Conservation (phyloP, 345 rosid genomes). For the Angophora floribunda region DNA sequence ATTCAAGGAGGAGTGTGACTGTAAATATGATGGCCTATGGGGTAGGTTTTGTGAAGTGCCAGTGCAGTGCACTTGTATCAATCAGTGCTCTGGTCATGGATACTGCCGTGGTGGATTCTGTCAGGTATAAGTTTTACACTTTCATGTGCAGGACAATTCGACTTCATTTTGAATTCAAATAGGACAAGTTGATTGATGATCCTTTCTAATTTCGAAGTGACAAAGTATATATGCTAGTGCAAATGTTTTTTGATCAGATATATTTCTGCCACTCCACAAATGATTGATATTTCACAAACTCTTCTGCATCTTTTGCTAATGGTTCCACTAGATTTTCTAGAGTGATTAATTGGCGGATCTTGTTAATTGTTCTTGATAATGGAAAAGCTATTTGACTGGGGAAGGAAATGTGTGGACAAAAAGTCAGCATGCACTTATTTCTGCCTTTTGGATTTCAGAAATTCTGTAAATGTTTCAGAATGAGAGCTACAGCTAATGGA, state of each 20-base stretch:
- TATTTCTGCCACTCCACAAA: neutral
- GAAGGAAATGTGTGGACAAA: neutral
- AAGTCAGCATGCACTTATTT: neutral
- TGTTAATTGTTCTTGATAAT: neutral
- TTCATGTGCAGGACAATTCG: neutral
- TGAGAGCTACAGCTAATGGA: neutral
- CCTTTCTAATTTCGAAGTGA: neutral
- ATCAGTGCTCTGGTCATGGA: constrained; percentile 89
- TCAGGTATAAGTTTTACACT: constrained; percentile 38
- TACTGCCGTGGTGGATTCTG: constrained; percentile 94
- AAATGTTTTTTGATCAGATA: neutral
- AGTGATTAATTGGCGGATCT: neutral
- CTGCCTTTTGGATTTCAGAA: neutral
- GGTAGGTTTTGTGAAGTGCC: constrained; percentile 87
- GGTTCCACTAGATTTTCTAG: neutral
- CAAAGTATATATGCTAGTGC: neutral
- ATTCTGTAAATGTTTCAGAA: neutral
- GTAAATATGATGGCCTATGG: constrained; percentile 84
- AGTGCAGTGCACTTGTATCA: constrained; percentile 67
- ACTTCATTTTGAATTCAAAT: neutral
- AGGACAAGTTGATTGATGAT: neutral
- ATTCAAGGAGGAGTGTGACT: constrained; percentile 84
- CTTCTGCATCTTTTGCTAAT: neutral
- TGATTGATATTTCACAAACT: neutral
- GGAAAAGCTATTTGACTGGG: neutral